These are phyloP conservation scores for Erythrophleum ivorense DNA, from an alignment of 331 rosid species.

Conservation along the genomic window DNA sequence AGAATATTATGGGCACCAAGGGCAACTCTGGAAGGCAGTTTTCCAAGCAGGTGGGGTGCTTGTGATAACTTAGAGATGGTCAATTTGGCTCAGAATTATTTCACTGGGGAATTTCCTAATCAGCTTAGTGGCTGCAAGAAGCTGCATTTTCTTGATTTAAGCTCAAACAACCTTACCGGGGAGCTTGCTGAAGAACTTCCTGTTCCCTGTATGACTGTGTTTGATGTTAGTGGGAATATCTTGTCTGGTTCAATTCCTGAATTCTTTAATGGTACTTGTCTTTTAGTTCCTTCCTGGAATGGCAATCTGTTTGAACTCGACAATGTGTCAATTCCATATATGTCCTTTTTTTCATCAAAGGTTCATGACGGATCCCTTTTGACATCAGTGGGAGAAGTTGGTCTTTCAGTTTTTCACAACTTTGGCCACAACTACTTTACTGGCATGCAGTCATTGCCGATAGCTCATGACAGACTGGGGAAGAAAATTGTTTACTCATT, in stretches of 20 bases:
- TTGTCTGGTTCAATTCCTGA: slow-evolving; percentile 70
- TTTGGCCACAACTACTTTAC: slow-evolving; percentile 69
- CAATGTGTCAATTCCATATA: slow-evolving; percentile 43
- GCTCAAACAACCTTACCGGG: slow-evolving; percentile 72
- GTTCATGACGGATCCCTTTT: slow-evolving; percentile 44
- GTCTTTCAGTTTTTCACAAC: slow-evolving; percentile 62
- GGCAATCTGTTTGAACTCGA: slow-evolving; percentile 41
- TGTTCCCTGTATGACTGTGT: slow-evolving; percentile 77
- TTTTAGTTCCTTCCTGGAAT: slow-evolving; percentile 40
- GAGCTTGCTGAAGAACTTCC: slow-evolving; percentile 56
- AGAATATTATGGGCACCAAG: slow-evolving; percentile 85
- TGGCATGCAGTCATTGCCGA: slow-evolving; percentile 60
- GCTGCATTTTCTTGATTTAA: slow-evolving; percentile 68
- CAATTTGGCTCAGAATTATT: slow-evolving; percentile 72
- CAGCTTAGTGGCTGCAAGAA: slow-evolving; percentile 67
- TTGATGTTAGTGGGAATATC: slow-evolving; percentile 77
- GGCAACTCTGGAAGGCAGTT: slow-evolving; percentile 65
- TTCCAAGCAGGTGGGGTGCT: slow-evolving; percentile 67
- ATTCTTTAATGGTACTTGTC: slow-evolving; percentile 46
- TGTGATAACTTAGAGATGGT: slow-evolving; percentile 78
- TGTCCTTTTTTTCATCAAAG: slow-evolving; percentile 57
- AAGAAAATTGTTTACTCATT: slow-evolving; percentile 54
- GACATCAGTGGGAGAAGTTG: slow-evolving; percentile 39
- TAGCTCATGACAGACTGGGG: slow-evolving; percentile 60
- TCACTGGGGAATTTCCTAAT: slow-evolving; percentile 64